A percentile compares a stretch with the other conserved stretches of the same genome.
These are phyloP conservation scores for Euphorbia celastroides DNA, from an alignment of 441 rosid species.

Conservation along the genomic window DNA sequence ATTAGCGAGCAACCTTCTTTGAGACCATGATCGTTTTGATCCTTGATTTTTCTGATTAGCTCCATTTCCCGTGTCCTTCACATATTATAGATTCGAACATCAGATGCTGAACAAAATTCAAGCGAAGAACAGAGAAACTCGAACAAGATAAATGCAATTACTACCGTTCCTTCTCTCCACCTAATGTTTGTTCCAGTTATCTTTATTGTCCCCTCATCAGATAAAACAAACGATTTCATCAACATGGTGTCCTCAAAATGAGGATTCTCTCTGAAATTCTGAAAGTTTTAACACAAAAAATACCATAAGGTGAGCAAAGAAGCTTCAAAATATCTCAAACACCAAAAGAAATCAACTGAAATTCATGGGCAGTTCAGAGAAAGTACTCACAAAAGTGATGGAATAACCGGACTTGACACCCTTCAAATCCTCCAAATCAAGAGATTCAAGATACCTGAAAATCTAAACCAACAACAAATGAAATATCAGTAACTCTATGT, in stretches of 20 bases:
- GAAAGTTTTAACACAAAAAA: slow-evolving; percentile 13
- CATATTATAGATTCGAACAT: slow-evolving; percentile 16
- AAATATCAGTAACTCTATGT: background rate
- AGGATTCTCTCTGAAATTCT: slow-evolving; percentile 78
- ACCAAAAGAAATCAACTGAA: background rate
- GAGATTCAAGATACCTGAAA: slow-evolving; percentile 58
- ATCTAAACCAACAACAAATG: slow-evolving; percentile 33
- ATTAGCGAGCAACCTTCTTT: slow-evolving; percentile 44
- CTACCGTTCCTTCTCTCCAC: slow-evolving; percentile 92
- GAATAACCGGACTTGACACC: slow-evolving; percentile 90
- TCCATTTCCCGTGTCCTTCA: slow-evolving; percentile 77
- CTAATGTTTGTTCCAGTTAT: slow-evolving; percentile 66
- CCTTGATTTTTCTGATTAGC: slow-evolving; percentile 68
- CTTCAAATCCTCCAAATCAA: slow-evolving; percentile 87
- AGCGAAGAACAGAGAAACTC: background rate
- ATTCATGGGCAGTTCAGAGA: background rate
- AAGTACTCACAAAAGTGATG: slow-evolving; percentile 65
- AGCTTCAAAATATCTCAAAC: background rate
- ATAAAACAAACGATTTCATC: slow-evolving; percentile 65
- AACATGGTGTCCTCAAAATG: slow-evolving; percentile 76
- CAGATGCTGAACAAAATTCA: slow-evolving; percentile 8
- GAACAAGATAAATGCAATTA: background rate
- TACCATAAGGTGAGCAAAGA: background rate
- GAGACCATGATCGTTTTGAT: slow-evolving; percentile 57
- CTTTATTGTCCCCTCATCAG: slow-evolving; percentile 63